Percentiles rank a stretch among this genome's conserved stretches.
These are phyloP conservation scores for Noccaea bulbosa DNA, from an alignment of 345 rosid genomes.

Conservation along the genomic window DNA sequence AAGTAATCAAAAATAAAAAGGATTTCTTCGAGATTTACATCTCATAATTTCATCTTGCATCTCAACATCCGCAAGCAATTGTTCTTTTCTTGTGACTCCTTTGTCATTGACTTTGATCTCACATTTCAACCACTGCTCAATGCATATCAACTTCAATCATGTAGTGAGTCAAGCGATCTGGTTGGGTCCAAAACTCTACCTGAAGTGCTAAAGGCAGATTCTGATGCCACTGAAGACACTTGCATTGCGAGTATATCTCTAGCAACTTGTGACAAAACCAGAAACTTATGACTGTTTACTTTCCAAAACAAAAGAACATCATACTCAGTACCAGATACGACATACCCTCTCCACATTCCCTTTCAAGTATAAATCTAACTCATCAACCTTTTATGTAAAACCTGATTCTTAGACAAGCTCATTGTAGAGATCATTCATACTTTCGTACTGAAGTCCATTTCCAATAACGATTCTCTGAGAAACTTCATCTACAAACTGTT, in stretches of 20 bases:
- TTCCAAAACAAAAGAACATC: background rate
- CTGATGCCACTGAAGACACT: background rate
- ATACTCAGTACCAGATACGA: background rate
- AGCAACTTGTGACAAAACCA: background rate
- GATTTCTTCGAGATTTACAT: too few species aligned
- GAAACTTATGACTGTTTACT: background rate
- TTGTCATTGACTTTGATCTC: background rate
- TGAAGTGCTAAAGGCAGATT: background rate
- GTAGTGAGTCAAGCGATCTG: background rate
- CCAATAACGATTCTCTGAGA: too few species aligned
- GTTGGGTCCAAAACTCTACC: background rate
- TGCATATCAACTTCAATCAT: background rate
- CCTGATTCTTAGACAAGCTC: background rate
- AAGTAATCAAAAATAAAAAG: too few species aligned
- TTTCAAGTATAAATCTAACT: background rate
- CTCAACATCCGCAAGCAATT: background rate
- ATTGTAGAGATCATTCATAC: background rate
- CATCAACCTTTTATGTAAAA: too few species aligned
- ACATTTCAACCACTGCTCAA: background rate
- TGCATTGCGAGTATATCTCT: background rate
- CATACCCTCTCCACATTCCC: background rate
- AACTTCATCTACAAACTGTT: too few species aligned
- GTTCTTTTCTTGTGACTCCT: background rate
- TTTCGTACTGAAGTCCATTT: background rate
- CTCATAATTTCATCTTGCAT: background rate